Conservation (phyloP, 225 moss, liverwort and hornwort species). For the Straminergon stramineum region DNA sequence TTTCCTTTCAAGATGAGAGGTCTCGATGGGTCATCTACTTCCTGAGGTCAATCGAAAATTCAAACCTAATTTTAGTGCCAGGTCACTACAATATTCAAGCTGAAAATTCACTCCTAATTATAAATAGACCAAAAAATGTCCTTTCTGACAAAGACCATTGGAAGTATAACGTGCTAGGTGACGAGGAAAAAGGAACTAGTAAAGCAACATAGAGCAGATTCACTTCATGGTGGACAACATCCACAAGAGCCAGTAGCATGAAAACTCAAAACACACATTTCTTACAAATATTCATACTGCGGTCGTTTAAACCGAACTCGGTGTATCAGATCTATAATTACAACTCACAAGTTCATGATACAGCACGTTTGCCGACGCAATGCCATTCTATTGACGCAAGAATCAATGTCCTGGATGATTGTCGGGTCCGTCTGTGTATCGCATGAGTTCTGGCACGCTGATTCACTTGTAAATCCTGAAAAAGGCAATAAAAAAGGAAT, state of each 20-base stretch:
- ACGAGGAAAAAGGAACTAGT: background rate
- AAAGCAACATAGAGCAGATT: background rate
- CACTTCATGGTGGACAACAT: background rate
- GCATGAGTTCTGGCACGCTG: background rate
- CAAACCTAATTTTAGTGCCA: background rate
- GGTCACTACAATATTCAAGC: background rate
- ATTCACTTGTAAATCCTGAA: conserved; percentile 26
- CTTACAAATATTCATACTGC: background rate
- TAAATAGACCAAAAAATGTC: background rate
- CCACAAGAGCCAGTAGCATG: background rate
- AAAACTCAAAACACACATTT: background rate
- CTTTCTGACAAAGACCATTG: background rate
- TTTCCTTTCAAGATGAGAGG: background rate
- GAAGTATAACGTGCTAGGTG: background rate
- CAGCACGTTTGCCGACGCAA: background rate
- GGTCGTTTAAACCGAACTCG: background rate
- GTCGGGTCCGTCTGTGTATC: background rate
- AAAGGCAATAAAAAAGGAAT: background rate
- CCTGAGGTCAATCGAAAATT: background rate
- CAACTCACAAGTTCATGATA: conserved; percentile 1
- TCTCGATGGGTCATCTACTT: background rate
- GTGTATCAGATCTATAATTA: background rate
- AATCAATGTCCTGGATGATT: background rate
- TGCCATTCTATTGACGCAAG: background rate
- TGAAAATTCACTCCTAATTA: background rate